These are phyloP conservation scores for Coemansia sp. DNA, from an alignment of 192 early-diverging fungal genomes.

Conservation along the genomic window DNA sequence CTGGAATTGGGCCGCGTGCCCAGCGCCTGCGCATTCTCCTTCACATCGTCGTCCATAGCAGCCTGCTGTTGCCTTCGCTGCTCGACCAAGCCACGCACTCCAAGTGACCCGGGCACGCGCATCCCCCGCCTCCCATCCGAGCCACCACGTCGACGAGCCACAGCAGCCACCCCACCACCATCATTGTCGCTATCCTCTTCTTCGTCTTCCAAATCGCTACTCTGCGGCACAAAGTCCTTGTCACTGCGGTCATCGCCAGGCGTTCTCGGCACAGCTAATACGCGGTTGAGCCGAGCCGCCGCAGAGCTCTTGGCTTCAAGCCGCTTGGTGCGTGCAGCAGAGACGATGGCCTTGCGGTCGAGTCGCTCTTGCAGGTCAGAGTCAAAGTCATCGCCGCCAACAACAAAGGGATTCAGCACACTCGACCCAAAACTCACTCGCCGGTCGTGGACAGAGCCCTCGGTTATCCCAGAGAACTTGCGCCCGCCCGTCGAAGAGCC, in stretches of 20 bases:
- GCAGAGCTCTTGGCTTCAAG: conserved; percentile 34
- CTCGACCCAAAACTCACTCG: conserved; percentile 45
- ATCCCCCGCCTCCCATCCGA: neutral
- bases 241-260: conserved; percentile 37
- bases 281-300: conserved; percentile 28
- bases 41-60: too few species aligned
- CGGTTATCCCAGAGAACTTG: conserved; percentile 15
- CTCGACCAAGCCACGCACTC: conserved; percentile 42
- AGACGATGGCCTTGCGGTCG: conserved; percentile 10
- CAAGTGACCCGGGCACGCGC: conserved; percentile 30
- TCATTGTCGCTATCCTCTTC: too few species aligned
- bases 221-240: conserved; percentile 31
- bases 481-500: conserved; percentile 6
- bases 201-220: conserved; percentile 8
- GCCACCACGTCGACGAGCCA: neutral
- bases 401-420: conserved; percentile 39
- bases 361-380: conserved; percentile 29
- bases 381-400: conserved; percentile 40
- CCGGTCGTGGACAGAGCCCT: conserved; percentile 49
- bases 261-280: conserved; percentile 26
- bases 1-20: neutral
- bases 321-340: conserved; percentile 9
- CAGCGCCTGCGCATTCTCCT: neutral
- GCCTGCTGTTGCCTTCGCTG: conserved; percentile 14
- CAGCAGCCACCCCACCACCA: neutral